These are phyloP conservation scores for Kernera saxatilis DNA, from an alignment of 345 rosid genomes.

Conservation along the genomic window DNA sequence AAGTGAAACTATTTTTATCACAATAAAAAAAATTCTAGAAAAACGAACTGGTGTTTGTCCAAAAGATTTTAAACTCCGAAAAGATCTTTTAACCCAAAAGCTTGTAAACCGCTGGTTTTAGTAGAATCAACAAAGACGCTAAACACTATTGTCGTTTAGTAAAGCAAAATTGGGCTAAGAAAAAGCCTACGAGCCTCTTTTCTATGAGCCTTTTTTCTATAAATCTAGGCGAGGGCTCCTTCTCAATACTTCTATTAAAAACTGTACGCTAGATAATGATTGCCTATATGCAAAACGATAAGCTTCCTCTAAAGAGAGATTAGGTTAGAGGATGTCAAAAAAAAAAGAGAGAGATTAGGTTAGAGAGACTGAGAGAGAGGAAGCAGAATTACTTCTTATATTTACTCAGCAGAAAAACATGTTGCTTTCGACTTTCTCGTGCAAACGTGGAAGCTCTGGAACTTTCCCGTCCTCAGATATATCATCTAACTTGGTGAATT, in stretches of 20 bases:
- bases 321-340: background rate
- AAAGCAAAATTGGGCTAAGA: constrained; percentile 8
- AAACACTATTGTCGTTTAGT: background rate
- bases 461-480: constrained; percentile 32
- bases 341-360: background rate
- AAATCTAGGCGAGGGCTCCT: background rate
- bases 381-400: background rate
- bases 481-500: constrained; percentile 70
- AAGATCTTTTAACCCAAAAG: background rate
- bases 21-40: too few species aligned
- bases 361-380: background rate
- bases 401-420: constrained; percentile 84
- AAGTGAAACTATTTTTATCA: too few species aligned
- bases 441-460: constrained; percentile 71
- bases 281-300: constrained; percentile 12
- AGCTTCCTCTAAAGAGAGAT: background rate
- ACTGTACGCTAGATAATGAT: constrained; percentile 14
- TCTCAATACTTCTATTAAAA: background rate
- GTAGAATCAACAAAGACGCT: background rate
- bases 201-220: background rate
- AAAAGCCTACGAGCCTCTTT: constrained; percentile 1
- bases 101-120: background rate
- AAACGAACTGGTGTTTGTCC: background rate
- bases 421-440: constrained; percentile 39
- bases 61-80: background rate